A percentile compares a stretch with the other conserved stretches of the same genome.
These are phyloP conservation scores for Oryza australiensis DNA, from an alignment of 176 grass and related monocot genomes.

Conservation along the genomic window DNA sequence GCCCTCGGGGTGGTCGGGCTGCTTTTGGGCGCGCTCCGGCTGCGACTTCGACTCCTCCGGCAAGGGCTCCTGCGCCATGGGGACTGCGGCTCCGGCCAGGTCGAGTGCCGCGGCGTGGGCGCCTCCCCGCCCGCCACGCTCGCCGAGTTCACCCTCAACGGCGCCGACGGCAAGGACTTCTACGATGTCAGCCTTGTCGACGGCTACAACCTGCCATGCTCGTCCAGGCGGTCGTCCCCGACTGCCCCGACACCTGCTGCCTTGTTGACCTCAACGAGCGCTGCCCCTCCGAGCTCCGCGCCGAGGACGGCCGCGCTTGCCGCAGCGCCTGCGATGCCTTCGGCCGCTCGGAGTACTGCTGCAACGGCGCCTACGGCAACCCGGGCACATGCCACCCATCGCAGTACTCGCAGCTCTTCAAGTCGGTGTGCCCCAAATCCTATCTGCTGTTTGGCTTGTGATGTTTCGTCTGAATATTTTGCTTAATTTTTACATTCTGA, in stretches of 20 bases:
- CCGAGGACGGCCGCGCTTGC: constrained; percentile 59
- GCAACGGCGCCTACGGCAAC: constrained; percentile 75
- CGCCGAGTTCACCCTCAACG: constrained; percentile 88
- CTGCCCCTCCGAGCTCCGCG: constrained; percentile 71
- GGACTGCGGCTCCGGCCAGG: constrained; percentile 78
- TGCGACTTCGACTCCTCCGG: constrained; percentile 60
- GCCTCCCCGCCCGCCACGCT: constrained; percentile 81
- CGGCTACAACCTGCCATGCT: constrained; percentile 87
- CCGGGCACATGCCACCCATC: constrained; percentile 83
- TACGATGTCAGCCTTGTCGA: constrained; percentile 98
- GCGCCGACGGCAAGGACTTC: constrained; percentile 58
- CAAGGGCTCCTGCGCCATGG: constrained; percentile 71
- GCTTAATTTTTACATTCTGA: no score
- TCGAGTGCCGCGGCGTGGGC: constrained; percentile 68
- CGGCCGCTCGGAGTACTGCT: constrained; percentile 78
- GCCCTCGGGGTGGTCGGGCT: constrained; percentile 73
- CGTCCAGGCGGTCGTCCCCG: constrained; percentile 43
- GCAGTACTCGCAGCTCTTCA: constrained; percentile 92
- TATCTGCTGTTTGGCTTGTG: no score
- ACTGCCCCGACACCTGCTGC: constrained; percentile 70
- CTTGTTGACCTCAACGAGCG: constrained; percentile 65
- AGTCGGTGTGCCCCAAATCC: constrained; percentile 75
- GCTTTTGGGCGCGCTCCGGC: constrained; percentile 84
- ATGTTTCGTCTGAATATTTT: no score
- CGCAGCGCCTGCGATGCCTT: constrained; percentile 87